These are phyloP conservation scores for Podospora didyma DNA, from an alignment of 495 filamentous ascomycete species.

Conservation along the genomic window DNA sequence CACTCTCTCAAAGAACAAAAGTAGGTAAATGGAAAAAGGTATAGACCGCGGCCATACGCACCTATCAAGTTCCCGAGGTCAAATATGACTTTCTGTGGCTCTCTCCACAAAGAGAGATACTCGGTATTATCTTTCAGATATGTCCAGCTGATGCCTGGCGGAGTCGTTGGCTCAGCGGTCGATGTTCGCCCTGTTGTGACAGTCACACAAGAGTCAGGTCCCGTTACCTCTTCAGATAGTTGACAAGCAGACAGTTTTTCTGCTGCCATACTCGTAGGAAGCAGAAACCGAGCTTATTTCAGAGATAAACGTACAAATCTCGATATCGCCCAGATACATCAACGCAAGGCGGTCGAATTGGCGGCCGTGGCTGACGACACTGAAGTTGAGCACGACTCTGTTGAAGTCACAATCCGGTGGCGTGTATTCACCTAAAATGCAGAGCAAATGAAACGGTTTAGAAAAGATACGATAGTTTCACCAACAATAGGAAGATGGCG, in stretches of 20 bases:
- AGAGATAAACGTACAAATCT: constrained; percentile 55
- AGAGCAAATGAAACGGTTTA: neutral
- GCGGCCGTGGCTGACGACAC: constrained; percentile 65
- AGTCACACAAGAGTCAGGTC: too few species aligned
- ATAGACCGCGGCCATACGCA: constrained; percentile 9
- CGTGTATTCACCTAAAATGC: constrained; percentile 53
- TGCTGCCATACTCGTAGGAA: too few species aligned
- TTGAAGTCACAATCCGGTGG: constrained; percentile 75
- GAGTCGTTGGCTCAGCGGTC: constrained; percentile 72
- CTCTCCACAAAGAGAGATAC: constrained; percentile 63
- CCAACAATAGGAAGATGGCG: too few species aligned
- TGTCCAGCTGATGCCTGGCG: constrained; percentile 64
- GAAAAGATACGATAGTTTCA: too few species aligned
- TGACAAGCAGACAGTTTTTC: too few species aligned
- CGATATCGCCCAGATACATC: constrained; percentile 77
- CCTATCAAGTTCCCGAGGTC: constrained; percentile 73
- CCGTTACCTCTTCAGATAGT: too few species aligned
- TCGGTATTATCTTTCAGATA: constrained; percentile 83
- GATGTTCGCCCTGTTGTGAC: constrained; percentile 56
- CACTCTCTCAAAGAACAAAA: too few species aligned
- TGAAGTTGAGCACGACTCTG: constrained; percentile 76
- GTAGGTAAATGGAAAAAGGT: too few species aligned
- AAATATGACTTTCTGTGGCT: constrained; percentile 73
- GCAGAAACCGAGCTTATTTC: too few species aligned
- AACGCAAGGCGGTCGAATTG: constrained; percentile 79